Evolutionary conservation across 2,329 filamentous ascomycete species (phyloP).

Genomic region (Alternaria arbusti): DNA sequence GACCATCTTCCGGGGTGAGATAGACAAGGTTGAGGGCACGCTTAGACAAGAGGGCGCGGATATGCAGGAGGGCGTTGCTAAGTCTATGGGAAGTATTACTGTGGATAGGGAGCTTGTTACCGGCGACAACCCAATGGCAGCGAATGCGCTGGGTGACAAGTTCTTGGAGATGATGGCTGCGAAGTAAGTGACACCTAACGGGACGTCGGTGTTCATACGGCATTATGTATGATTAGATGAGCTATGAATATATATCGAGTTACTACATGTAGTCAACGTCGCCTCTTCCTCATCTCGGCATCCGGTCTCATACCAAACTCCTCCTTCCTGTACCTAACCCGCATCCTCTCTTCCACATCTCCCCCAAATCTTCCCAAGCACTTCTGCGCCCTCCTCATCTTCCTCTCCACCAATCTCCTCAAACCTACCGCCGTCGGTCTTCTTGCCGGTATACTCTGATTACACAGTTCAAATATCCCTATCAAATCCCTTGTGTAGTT

Average conservation of each 20-base stretch:
- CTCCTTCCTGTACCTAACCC: not conserved
- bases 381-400: not conserved
- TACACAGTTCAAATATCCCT: not conserved
- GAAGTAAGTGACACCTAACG: not conserved
- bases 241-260: too few relatives aligned
- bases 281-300: not conserved
- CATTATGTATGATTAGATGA: not conserved
- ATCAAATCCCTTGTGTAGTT: not conserved
- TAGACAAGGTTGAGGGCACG: conserved; percentile 51
- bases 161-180: conserved; percentile 42
- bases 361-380: not conserved
- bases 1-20: conserved; percentile 50
- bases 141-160: conserved; percentile 41
- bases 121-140: conserved; percentile 42
- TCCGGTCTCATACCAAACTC: not conserved
- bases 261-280: too few relatives aligned
- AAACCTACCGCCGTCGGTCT: not conserved
- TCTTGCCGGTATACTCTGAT: not conserved
- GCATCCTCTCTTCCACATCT: not conserved
- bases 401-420: not conserved
- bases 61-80: conserved; percentile 52
- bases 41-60: conserved; percentile 51
- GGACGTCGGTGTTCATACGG: not conserved
- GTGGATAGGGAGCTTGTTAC: conserved; percentile 51
- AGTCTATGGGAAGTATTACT: conserved; percentile 52